These are phyloP conservation scores for Candida insectorum DNA, from an alignment of 805 yeast genomes.

Conservation along the genomic window DNA sequence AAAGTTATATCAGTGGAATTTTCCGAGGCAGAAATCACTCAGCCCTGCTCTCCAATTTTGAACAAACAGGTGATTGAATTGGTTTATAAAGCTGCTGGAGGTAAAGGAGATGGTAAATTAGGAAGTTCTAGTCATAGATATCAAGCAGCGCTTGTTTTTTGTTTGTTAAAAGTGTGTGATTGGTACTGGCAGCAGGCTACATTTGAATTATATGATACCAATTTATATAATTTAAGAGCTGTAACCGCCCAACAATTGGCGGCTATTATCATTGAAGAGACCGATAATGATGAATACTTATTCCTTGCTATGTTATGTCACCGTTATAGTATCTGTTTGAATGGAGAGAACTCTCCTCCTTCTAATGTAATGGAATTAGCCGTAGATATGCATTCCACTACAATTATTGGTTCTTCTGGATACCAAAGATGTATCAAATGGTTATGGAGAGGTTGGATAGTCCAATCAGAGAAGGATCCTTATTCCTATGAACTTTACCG, in stretches of 20 bases:
- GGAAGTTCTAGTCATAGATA: slow-evolving; percentile 60
- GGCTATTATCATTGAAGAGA: slow-evolving; percentile 61
- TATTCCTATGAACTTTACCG: slow-evolving; percentile 63
- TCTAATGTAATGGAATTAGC: slow-evolving; percentile 80
- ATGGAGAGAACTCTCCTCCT: slow-evolving; percentile 60
- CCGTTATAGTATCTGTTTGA: slow-evolving; percentile 62
- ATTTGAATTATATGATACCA: slow-evolving; percentile 64
- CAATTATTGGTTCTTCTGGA: slow-evolving; percentile 74
- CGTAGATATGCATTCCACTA: slow-evolving; percentile 77
- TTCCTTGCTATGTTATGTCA: slow-evolving; percentile 77
- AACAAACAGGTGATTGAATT: slow-evolving; percentile 56
- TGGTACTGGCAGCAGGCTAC: slow-evolving; percentile 70
- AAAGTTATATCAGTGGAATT: slow-evolving; percentile 65
- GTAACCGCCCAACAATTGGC: slow-evolving; percentile 75
- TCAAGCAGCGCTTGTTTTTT: slow-evolving; percentile 65
- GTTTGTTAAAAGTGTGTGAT: slow-evolving; percentile 67
- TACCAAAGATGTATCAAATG: slow-evolving; percentile 84
- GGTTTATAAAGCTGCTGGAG: slow-evolving; percentile 76
- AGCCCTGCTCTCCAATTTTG: slow-evolving; percentile 58
- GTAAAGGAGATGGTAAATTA: slow-evolving; percentile 55
- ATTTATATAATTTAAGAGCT: slow-evolving; percentile 57
- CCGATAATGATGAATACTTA: slow-evolving; percentile 55
- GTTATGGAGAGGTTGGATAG: slow-evolving; percentile 93
- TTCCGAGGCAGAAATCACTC: slow-evolving; percentile 45
- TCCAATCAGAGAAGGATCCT: slow-evolving; percentile 70